These are phyloP conservation scores for Ogataea haglerorum DNA, from an alignment of 805 yeast genomes.

Conservation along the genomic window DNA sequence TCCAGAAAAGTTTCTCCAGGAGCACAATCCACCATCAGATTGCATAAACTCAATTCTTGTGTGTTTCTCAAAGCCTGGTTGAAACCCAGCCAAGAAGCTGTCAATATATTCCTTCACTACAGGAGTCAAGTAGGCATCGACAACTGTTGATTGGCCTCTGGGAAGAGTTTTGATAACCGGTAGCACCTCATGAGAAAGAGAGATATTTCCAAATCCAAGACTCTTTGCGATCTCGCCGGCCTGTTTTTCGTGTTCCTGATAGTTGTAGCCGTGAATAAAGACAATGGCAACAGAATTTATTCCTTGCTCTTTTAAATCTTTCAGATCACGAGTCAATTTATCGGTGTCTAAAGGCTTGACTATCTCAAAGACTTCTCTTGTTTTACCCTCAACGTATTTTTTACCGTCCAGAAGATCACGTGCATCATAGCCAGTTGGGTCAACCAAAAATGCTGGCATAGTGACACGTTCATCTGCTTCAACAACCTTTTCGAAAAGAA, in stretches of 20 bases:
- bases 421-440: constrained; percentile 14
- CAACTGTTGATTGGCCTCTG: constrained; percentile 40
- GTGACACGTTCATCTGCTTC: constrained; percentile 25
- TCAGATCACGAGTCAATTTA: constrained; percentile 21
- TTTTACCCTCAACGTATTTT: constrained; percentile 24
- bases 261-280: constrained; percentile 36
- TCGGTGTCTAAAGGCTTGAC: constrained; percentile 34
- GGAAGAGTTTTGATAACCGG: constrained; percentile 40
- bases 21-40: constrained; percentile 55
- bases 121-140: constrained; percentile 44
- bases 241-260: constrained; percentile 37
- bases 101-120: constrained; percentile 38
- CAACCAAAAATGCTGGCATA: constrained; percentile 24
- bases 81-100: constrained; percentile 35
- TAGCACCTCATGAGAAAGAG: constrained; percentile 35
- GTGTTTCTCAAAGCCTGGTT: constrained; percentile 29
- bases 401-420: constrained; percentile 4
- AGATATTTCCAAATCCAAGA: constrained; percentile 48
- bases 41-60: constrained; percentile 52
- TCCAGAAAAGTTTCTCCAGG: constrained; percentile 51
- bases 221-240: constrained; percentile 34
- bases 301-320: constrained; percentile 24
- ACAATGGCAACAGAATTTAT: constrained; percentile 35
- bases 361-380: constrained; percentile 38
- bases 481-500: constrained; percentile 20